Evolutionary conservation across 2,329 filamentous ascomycete species (phyloP), one percentile per base, ranked within the genome.

Genomic region (Monilinia fructicola): DNA sequence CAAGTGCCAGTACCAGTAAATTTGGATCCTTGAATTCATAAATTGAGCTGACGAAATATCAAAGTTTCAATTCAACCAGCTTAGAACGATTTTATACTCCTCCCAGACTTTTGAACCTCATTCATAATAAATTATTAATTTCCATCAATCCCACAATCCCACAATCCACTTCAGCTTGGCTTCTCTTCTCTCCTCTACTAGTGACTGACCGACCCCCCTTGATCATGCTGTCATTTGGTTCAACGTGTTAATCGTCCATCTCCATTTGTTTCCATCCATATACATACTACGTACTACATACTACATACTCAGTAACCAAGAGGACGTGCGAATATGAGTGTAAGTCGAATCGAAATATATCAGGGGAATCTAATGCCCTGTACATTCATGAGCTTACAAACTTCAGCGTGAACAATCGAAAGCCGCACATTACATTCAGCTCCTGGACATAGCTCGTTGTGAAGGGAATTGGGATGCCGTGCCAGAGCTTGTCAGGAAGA

Each of bases 401-500:
- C 28, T 26, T 28, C 64, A 76, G 74, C 74, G 72, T 65, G 74
- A 77, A 77, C 83, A 87, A 79, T 83, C 85, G 71, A 99, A 99
- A 82, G 93, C 89, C 69, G 85, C 85, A 73, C 87, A 89, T 77
- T 98, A 98, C 79, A 85, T 97, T 72, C 84, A 86, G 76, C 87
- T 88, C 78, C 86, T 99, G 75, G 92, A 98, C 78, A 85, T 89
- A 73, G 93, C 92, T 71, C 90, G 95, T 75, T 96, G 92, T 78
- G 88, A 94, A 74, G 93, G 90, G 63, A 89, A 88, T 77, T 99
- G 95, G 95, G 83, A 87, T 72, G 87, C 91, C 40, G 85, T 98
- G 40, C 91, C 92, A 35, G 94, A 98, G 80, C 85, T 96, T 70
- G 89, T 95, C 74, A 88, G 94, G 77, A 99, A 99, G 80, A 85